Evolutionary conservation across 805 yeast species (phyloP), one percentile per base, ranked within the genome.

Genomic region (Candida adriatica): DNA sequence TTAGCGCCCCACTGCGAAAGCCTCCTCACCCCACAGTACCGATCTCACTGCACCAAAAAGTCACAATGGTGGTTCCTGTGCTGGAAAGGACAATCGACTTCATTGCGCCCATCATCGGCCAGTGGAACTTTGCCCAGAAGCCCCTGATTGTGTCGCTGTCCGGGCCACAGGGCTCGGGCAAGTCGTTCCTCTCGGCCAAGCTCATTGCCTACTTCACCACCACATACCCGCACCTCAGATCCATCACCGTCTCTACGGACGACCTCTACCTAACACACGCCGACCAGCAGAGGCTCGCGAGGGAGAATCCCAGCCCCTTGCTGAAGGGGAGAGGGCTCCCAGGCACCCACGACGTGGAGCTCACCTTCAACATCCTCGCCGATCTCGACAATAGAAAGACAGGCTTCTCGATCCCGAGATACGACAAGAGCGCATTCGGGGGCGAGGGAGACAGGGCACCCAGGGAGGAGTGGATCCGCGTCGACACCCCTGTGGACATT

Each of bases 321-420:
- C 48, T 85, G 13, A 70, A 65, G 37, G 95, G 95, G 3, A 61
- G 97, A 16, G 97, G 97, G 0, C 64, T 84, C 11, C 97, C 97
- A 0, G 96, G 96, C 0, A 90, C 97, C 0, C 98, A 90, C 53
- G 96, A 90, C 49, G 48, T 83, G 19, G 43, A 34, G 10, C 17
- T 34, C 16, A 51, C 52, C 13, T 27, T 41, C 6, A 42, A 55
- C 6, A 53, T 67, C 6, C 41, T 82, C 24, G 36, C 43, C 6
- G 41, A 42, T 17, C 47, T 63, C 25, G 43, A 46, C 17, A 31
- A 41, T 26, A 51, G 48, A 27, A 49, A 58, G 8, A 29, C 39
- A 0, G 46, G 46, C 4, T 49, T 69, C 3, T 37, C 48, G 2
- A 56, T 75, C 6, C 96, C 97, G 1, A 43, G 53, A 6, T 92